Base-by-base conservation (phyloP, 495 filamentous ascomycete genomes). In the Collariella sp. region DNA sequence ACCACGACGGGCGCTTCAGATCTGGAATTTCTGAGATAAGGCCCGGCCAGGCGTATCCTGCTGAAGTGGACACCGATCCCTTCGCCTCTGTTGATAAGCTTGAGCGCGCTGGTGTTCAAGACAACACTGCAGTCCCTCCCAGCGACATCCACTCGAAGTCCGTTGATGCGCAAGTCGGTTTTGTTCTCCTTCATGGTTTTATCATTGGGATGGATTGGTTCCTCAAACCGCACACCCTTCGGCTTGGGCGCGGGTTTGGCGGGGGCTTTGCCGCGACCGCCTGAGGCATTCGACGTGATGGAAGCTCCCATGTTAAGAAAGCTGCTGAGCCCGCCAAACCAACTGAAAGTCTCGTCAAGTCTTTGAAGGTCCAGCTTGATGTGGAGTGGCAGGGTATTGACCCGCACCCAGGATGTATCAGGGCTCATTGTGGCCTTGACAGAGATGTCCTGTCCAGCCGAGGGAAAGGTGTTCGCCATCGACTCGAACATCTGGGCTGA, bases 321-420 rank as follows among this genome's bases (percentile, higher is more conserved):
- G 55, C 89, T 89, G 63, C 91, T 96, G 18, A 99, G 72, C 0
- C 94, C 94, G 15, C 93, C 94, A 63, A 96, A 87, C 77, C 87
- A 90, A 29, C 82, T 79, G 47, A 97, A 79, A 5, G 85, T 86
- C 47, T 95, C 91, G 58, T 99, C 94, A 12, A 97, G 62, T 36
- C 79, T 81, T 56, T 84, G 84, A 11, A 96, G 73, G 68, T 97
- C 87, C 24, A 97, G 64, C 52, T 79, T 79, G 6, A 97, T 54
- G 50, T 85, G 81, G 1, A 97, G 67, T 2, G 91, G 89, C 13
- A 93, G 75, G 2, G 90, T 95, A n/a, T 76, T 78, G n/a, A 95
- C 60, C n/a, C 86, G 80, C 22, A 88, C 66, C 40, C 76, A 76
- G n/a, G 77, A 77, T 5, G 70, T 67, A 1, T 76, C 71, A 6